Percentiles rank a stretch among this genome's conserved stretches.
phyloP scores from a whole-genome alignment of 2,329 filamentous ascomycete genomes.

The Knufia fluminis region DNA sequence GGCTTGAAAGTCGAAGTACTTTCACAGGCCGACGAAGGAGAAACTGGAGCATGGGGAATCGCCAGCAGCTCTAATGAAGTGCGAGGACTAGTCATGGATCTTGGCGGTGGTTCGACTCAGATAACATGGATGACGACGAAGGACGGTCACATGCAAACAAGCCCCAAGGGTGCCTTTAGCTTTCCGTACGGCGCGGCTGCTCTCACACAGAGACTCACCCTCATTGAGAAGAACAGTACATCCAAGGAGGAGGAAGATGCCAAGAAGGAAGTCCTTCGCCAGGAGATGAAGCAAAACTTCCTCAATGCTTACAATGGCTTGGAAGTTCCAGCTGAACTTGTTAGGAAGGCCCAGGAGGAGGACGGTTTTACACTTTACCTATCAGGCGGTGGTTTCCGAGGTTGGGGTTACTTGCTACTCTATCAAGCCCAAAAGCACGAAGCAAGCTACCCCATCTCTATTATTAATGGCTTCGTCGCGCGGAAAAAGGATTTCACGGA shows the following conservation, averaged over 20 bases:
- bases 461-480: conserved; percentile 72
- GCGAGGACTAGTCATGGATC: conserved; percentile 72
- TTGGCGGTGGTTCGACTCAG: conserved; percentile 57
- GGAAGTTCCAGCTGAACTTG: conserved; percentile 48
- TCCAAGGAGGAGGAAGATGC: conserved; percentile 30
- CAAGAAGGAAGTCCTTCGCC: conserved; percentile 29
- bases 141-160: conserved; percentile 42
- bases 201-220: conserved; percentile 46
- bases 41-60: conserved; percentile 73
- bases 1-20: conserved; percentile 63
- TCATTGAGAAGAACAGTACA: conserved; percentile 34
- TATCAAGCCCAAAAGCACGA: conserved; percentile 60
- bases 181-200: conserved; percentile 63
- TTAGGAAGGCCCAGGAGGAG: conserved; percentile 34
- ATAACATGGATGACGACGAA: conserved; percentile 55
- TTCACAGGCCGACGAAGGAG: conserved; percentile 69
- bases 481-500: conserved; percentile 62
- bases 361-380: conserved; percentile 65
- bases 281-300: conserved; percentile 48
- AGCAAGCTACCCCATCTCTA: conserved; percentile 70
- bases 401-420: conserved; percentile 84
- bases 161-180: conserved; percentile 49
- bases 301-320: conserved; percentile 46
- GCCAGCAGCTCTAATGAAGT: conserved; percentile 62
- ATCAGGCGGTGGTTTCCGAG: conserved; percentile 80